A percentile compares a stretch with the other conserved stretches of the same genome.
Evolutionary conservation across 805 yeast genomes (phyloP).

Genomic region (Yueomyces sinensis): DNA sequence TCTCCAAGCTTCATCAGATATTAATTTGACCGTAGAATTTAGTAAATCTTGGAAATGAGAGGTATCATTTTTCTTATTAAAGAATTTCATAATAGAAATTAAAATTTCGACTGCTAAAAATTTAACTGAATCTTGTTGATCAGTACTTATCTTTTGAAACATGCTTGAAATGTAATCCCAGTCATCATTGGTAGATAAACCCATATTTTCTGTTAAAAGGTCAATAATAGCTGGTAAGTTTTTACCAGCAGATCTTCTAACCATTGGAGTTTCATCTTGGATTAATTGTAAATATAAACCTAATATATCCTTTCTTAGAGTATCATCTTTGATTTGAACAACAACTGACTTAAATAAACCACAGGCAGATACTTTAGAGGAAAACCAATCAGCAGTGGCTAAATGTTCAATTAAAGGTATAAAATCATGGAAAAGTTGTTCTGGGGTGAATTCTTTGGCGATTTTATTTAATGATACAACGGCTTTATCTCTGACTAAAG

Average conservation of each 20-base stretch:
- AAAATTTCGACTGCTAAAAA: slow-evolving; percentile 79
- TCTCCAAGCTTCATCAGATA: slow-evolving; percentile 91
- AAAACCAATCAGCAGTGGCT: slow-evolving; percentile 88
- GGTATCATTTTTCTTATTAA: slow-evolving; percentile 42
- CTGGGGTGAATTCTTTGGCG: slow-evolving; percentile 45
- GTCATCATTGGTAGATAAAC: slow-evolving; percentile 39
- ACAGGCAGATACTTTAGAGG: slow-evolving; percentile 80
- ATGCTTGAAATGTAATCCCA: slow-evolving; percentile 71
- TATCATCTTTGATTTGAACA: slow-evolving; percentile 38
- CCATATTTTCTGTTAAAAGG: slow-evolving; percentile 36
- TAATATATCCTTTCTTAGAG: slow-evolving; percentile 47
- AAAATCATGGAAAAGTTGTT: slow-evolving; percentile 53
- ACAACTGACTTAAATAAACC: slow-evolving; percentile 71
- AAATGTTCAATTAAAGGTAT: slow-evolving; percentile 67
- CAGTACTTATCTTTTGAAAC: slow-evolving; percentile 67
- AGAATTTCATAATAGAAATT: slow-evolving; percentile 63
- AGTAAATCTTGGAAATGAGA: slow-evolving; percentile 52
- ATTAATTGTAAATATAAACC: slow-evolving; percentile 56
- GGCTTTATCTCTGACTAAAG: slow-evolving; percentile 89
- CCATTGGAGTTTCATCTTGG: slow-evolving; percentile 95
- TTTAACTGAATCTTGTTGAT: slow-evolving; percentile 91
- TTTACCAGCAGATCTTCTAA: slow-evolving; percentile 85
- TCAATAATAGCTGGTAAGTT: slow-evolving; percentile 66
- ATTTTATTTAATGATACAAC: slow-evolving; percentile 70
- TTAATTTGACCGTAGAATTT: slow-evolving; percentile 52